Evolutionary conservation across 495 filamentous ascomycete genomes (phyloP), one percentile per base, ranked within the genome.

Genomic region (Penicillium goetzii): DNA sequence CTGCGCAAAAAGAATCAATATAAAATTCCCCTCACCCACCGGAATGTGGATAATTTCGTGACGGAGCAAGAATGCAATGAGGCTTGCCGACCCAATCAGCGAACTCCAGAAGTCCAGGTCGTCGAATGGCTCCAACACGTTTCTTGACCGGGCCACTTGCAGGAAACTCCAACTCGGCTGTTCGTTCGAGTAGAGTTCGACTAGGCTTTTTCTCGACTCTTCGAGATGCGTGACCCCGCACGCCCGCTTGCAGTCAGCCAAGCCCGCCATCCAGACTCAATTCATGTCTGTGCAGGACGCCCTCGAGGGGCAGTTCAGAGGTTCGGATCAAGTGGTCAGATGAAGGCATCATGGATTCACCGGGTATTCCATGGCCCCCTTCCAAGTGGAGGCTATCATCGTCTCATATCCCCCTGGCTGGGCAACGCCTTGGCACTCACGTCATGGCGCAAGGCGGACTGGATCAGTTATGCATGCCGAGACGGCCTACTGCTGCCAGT

Each of bases 91-190:
- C 53, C 68, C 71, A 45, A 89, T 84, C 62, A 83, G 64, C 64
- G 78, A 82, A 63, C 76, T 68, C 59, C 85, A 81, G 76, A 90
- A 78, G 56, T 90, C 83, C 81, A 86, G 73, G 68, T 93, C 84
- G 74, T 86, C 77, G 74, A 88, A 85, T 81, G 90, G 90, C 70
- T 92, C 81, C 79, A 85, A 79, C 69, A 85, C 77, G 45, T 90
- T 84, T 71, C 80, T 80, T 75, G 72, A 69, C 45, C 28, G n/a
- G 30, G 59, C 32, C 26, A 59, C 25, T 21, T 53, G 45, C 47
- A 61, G 41, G 19, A 8, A 47, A 23, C 43, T 47, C 30, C 43
- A 19, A 52, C 52, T 38, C 45, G 45, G 45, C 23, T 50, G 4
- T 33, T 56, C 25, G 49, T 9, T 30, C 30, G 23, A 47, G 64